Conservation (phyloP, 2,329 filamentous ascomycete species). For the Colletotrichum gloeosporioides region DNA sequence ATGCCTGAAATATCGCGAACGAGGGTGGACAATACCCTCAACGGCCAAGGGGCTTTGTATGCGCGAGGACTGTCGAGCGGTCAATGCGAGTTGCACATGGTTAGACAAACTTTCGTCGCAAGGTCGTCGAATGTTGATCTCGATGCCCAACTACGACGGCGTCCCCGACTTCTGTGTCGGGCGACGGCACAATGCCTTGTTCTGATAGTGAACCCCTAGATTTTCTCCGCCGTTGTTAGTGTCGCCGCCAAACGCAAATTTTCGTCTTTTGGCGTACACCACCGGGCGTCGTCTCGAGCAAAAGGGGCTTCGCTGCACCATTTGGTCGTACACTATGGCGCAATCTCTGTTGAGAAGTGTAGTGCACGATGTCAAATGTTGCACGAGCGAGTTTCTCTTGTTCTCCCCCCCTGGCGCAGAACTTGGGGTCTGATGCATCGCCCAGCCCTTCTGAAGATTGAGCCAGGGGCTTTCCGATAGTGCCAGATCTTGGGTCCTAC, state of each 20-base stretch:
- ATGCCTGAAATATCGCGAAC: not conserved
- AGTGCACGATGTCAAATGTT: not conserved
- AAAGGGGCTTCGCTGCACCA: not conserved
- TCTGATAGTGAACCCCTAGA: slow-evolving; percentile 1
- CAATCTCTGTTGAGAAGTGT: not conserved
- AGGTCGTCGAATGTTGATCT: slow-evolving; percentile 17
- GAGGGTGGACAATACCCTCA: not conserved
- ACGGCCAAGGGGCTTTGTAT: not conserved
- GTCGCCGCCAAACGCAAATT: not conserved
- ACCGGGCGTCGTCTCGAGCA: not conserved
- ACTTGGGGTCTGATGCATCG: not conserved
- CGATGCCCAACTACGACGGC: slow-evolving; percentile 19
- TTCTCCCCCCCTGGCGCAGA: not conserved
- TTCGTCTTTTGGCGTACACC: not conserved
- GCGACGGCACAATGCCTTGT: slow-evolving; percentile 3
- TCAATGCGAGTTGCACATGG: slow-evolving; percentile 16
- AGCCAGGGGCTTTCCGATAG: not conserved
- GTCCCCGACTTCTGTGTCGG: not conserved
- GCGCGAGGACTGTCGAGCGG: slow-evolving; percentile 3
- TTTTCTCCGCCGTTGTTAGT: not conserved
- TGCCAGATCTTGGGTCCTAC: not conserved
- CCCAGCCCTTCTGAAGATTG: not conserved
- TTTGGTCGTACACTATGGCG: not conserved
- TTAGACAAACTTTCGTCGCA: slow-evolving; percentile 15
- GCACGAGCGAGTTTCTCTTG: not conserved